These are phyloP conservation scores for Dryadomyces quercus-mongolicae DNA, from an alignment of 2,329 filamentous ascomycete genomes.

Conservation along the genomic window DNA sequence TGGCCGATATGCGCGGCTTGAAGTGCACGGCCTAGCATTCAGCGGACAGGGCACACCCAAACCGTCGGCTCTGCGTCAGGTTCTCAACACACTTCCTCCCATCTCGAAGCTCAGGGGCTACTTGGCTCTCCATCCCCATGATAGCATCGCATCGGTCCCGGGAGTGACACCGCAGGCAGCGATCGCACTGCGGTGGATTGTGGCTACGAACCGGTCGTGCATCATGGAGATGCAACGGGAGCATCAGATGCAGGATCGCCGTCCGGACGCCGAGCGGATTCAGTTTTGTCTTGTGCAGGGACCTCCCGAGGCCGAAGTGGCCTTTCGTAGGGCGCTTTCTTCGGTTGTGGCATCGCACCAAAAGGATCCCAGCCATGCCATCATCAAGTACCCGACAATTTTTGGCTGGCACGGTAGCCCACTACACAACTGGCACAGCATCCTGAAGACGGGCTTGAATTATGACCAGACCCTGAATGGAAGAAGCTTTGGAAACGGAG, in stretches of 20 bases:
- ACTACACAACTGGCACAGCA: conserved; percentile 76
- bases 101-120: conserved; percentile 44
- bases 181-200: conserved; percentile 69
- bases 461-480: conserved; percentile 53
- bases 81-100: conserved; percentile 47
- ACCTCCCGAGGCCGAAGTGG: conserved; percentile 72
- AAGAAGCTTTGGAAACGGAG: conserved; percentile 63
- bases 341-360: conserved; percentile 20
- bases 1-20: conserved; percentile 22
- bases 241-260: background rate
- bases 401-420: conserved; percentile 81
- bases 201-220: conserved; percentile 79
- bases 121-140: conserved; percentile 26
- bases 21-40: conserved; percentile 18
- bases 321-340: conserved; percentile 54
- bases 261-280: conserved; percentile 34
- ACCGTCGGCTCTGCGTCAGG: conserved; percentile 29
- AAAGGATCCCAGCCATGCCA: background rate
- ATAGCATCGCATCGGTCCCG: conserved; percentile 30
- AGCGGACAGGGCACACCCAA: conserved; percentile 27
- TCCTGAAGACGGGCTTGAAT: conserved; percentile 71
- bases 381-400: conserved; percentile 50
- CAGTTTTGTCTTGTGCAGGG: conserved; percentile 87
- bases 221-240: conserved; percentile 58
- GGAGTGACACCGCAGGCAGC: conserved; percentile 52